Evolutionary conservation across 2,329 filamentous ascomycete species (phyloP).

Genomic region (Aspergillus sp.): DNA sequence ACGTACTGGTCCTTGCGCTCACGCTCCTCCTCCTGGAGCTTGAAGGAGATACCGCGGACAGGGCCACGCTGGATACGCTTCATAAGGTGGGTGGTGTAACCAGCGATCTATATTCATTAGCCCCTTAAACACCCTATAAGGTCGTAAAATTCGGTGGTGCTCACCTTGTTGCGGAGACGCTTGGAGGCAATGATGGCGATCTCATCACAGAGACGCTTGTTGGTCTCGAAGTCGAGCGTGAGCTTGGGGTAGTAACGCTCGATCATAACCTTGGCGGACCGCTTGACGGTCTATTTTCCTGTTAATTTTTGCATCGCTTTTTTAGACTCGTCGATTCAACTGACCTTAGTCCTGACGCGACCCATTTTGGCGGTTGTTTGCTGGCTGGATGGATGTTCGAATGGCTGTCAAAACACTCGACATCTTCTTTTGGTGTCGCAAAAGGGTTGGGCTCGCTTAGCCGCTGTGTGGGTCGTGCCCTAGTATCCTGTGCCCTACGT

Average conservation of each 20-base stretch:
- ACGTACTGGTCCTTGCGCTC: slow-evolving; percentile 99
- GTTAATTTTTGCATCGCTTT: not conserved
- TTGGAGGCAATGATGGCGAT: slow-evolving; percentile 99
- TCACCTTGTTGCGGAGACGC: slow-evolving; percentile 97
- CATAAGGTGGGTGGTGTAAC: slow-evolving; percentile 98
- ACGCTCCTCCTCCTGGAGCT: slow-evolving; percentile 99
- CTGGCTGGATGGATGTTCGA: slow-evolving; percentile 27
- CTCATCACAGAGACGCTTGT: slow-evolving; percentile 99
- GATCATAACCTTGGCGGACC: slow-evolving; percentile 99
- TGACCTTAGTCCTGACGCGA: slow-evolving; percentile 41
- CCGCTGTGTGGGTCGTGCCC: slow-evolving; percentile 17
- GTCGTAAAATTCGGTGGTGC: not conserved
- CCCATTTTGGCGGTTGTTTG: slow-evolving; percentile 41
- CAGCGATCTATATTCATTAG: slow-evolving; percentile 64
- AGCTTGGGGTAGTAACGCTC: slow-evolving; percentile 97
- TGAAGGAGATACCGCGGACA: slow-evolving; percentile 99
- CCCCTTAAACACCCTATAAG: slow-evolving; percentile 1
- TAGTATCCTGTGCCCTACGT: slow-evolving; percentile 10
- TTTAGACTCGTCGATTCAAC: not conserved
- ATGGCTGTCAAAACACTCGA: slow-evolving; percentile 7
- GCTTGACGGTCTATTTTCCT: slow-evolving; percentile 58
- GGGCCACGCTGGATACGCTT: slow-evolving; percentile 99
- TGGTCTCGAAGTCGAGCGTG: slow-evolving; percentile 99
- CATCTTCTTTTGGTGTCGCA: slow-evolving; percentile 10
- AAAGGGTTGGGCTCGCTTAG: slow-evolving; percentile 18